These are phyloP conservation scores for Colletotrichum trifolii DNA, from an alignment of 2,329 filamentous ascomycete species.

Conservation along the genomic window DNA sequence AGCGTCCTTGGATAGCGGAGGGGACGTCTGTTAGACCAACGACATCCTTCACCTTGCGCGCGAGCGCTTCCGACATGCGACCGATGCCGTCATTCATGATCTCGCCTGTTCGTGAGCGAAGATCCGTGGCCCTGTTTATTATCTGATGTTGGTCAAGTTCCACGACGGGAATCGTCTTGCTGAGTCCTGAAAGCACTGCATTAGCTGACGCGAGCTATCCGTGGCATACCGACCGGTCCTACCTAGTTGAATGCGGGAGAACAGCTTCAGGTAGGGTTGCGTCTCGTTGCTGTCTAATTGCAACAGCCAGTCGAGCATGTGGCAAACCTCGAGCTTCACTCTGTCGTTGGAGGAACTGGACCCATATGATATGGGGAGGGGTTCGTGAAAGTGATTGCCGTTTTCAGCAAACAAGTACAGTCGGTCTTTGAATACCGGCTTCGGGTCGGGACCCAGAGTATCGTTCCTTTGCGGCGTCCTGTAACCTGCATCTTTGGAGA, in stretches of 20 bases:
- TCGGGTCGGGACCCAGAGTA: constrained; percentile 42
- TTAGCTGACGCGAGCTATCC: neutral
- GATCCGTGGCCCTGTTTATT: constrained; percentile 47
- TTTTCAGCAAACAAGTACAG: constrained; percentile 63
- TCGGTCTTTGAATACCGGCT: constrained; percentile 41
- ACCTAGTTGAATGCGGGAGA: constrained; percentile 68
- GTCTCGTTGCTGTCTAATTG: constrained; percentile 54
- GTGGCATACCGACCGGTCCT: constrained; percentile 29
- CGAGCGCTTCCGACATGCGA: constrained; percentile 71
- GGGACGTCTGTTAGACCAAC: constrained; percentile 67
- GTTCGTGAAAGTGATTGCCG: constrained; percentile 54
- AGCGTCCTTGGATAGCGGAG: constrained; percentile 74
- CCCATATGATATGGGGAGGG: constrained; percentile 27
- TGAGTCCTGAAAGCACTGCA: constrained; percentile 55
- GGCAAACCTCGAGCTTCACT: constrained; percentile 48
- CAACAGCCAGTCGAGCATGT: constrained; percentile 65
- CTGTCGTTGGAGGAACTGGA: constrained; percentile 29
- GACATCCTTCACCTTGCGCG: constrained; percentile 58
- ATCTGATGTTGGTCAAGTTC: constrained; percentile 61
- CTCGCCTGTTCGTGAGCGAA: constrained; percentile 51
- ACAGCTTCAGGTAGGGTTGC: constrained; percentile 66
- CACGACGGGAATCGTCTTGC: constrained; percentile 59
- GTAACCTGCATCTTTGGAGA: constrained; percentile 43
- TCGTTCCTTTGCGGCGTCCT: constrained; percentile 47
- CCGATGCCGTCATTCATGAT: constrained; percentile 77